Base-by-base conservation (phyloP, 805 yeast genomes). In the Candida rishiriensis region DNA sequence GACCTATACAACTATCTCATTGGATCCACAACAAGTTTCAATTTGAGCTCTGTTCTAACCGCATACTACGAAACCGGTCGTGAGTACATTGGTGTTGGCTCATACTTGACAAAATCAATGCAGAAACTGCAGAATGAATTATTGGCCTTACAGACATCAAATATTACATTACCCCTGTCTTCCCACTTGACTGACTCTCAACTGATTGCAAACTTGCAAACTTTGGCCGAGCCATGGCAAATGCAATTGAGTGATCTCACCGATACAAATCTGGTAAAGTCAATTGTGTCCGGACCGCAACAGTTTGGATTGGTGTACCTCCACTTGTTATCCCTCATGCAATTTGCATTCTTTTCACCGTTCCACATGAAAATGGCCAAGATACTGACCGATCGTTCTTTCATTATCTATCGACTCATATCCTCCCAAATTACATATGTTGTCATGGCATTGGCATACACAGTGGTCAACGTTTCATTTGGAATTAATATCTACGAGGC, bases 251-350 rank as follows among this genome's bases (percentile, higher is more conserved):
- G 63, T 3, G 88, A 84, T 53, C 54, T 69, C 40, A 69, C 75
- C 10, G 29, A 29, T 1, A 10, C 45, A 4, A 83, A 82, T 1
- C 70, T 68, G 41, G 57, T 64, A 2, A 65, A 74, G 49, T 67
- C 76, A 2, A 76, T 77, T 3, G 59, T 79, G 3, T 52, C 72
- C 15, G 88, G 87, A 0, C 87, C 88, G 2, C 68, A 78, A 13
- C 88, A 83, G 57, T 83, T 81, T 46, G 91, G 90, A 30, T 68
- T 81, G 53, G 79, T 83, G 56, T 84, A 79, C 61, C 66, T 82
- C 59, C 73, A 83, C 56, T 75, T 84, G 56, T 60, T 83, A 41
- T 77, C 89, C 6, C 79, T 85, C 56, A 80, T 85, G 72, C 81
- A 80, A 49, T 73, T 83, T 58, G 75, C 62, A 14, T 73, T 82